Percentiles rank a stretch among this genome's conserved stretches.
Evolutionary conservation across 495 filamentous ascomycete species (phyloP).

Genomic region (Baudoinia panamericana): DNA sequence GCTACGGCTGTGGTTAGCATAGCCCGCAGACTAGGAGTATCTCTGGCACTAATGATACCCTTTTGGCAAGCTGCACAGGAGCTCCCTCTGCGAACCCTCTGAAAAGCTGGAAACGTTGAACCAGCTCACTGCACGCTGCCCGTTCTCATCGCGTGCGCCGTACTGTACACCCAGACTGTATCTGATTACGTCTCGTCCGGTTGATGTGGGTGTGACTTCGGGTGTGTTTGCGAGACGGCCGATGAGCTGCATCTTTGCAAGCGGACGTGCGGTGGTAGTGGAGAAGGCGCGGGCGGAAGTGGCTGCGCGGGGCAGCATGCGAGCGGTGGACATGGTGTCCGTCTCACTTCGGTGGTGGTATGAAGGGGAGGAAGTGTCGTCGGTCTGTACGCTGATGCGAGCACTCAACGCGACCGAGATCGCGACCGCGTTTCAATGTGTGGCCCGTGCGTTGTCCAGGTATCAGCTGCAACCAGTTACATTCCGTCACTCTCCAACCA

Average conservation of each 20-base stretch:
- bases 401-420: no score
- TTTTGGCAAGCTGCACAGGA: constrained; percentile 53
- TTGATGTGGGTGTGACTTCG: constrained; percentile 51
- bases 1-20: no score
- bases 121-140: constrained; percentile 51
- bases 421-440: no score
- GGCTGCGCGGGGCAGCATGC: constrained; percentile 29
- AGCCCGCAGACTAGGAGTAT: no score
- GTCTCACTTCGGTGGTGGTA: background rate
- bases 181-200: constrained; percentile 51
- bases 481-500: no score
- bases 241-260: constrained; percentile 56
- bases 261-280: constrained; percentile 34
- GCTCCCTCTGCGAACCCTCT: constrained; percentile 45
- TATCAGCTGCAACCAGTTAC: no score
- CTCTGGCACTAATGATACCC: no score
- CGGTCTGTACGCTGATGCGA: no score
- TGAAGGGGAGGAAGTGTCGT: background rate
- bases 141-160: constrained; percentile 44
- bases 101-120: constrained; percentile 58
- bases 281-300: constrained; percentile 46
- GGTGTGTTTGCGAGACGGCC: constrained; percentile 61
- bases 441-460: no score
- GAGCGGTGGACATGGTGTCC: constrained; percentile 17
- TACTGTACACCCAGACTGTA: constrained; percentile 51